These are phyloP conservation scores for Arthromyces matolae DNA, from an alignment of 768 basidiomycete genomes.

Conservation along the genomic window DNA sequence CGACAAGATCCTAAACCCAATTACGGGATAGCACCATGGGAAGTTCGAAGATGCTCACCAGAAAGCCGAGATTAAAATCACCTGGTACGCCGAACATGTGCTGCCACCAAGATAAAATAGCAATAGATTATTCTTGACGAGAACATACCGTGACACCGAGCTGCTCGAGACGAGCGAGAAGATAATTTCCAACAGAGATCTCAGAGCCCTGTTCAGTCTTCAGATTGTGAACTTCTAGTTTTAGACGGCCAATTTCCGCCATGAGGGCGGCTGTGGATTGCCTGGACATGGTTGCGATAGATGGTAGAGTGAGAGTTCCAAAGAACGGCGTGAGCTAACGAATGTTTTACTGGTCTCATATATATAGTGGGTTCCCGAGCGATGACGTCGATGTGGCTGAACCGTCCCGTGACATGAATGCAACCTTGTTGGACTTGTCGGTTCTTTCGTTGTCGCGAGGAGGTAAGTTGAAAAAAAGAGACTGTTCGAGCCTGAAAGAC, in stretches of 20 bases:
- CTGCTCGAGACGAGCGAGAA: conserved; percentile 55
- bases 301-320: not conserved
- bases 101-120: conserved; percentile 32
- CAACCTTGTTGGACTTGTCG: too few species aligned
- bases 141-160: conserved; percentile 49
- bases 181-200: conserved; percentile 52
- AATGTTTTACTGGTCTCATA: conserved; percentile 2
- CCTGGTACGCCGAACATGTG: conserved; percentile 83
- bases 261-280: conserved; percentile 32
- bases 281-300: conserved; percentile 16
- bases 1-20: conserved; percentile 64
- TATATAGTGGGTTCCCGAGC: not conserved
- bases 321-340: not conserved
- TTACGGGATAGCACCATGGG: not conserved
- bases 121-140: too few species aligned
- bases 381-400: conserved; percentile 2
- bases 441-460: too few species aligned
- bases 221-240: conserved; percentile 41
- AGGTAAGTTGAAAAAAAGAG: not conserved
- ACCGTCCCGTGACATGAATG: conserved; percentile 5
- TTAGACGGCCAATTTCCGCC: conserved; percentile 47
- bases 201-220: conserved; percentile 31
- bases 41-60: conserved; percentile 32
- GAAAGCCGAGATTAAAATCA: conserved; percentile 77
- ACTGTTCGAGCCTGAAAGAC: too few species aligned